Base-by-base conservation (phyloP, 2,329 filamentous ascomycete species). In the Elsinoe ampelina region DNA sequence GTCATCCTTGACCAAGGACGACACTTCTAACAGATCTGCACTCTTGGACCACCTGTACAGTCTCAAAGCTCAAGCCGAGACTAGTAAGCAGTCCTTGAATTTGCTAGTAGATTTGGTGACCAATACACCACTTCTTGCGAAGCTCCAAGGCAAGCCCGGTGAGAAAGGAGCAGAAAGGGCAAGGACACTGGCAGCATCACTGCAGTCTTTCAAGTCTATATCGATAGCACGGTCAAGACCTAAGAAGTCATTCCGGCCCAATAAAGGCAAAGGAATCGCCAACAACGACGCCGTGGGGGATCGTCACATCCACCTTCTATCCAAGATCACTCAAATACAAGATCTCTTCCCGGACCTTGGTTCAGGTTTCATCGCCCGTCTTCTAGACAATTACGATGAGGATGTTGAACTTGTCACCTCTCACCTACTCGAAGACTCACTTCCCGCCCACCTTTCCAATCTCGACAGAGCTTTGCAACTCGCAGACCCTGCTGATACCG, bases 311-410 rank as follows among this genome's bases (percentile, higher is more conserved):
- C 89, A 95, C 70, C 84, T 79, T 41, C 86, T 95, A 81, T 91
- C 86, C 63, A 81, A 92, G 50, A 83, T 97, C 54, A 86, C 86
- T 0, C 89, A 95, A 68, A 79, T 98, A n/a, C 90, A 95, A 67
- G 92, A 98, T 66, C 76, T 97, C 0, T 96, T 97, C 66, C 89
- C 92, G 0, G 83, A 95, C 60, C 75, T 97, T 8, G 90, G 91
- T 4, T 85, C 87, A 3, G 87, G 80, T 0, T 97, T 95, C 66
- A 76, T 97, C 13, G 78, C 87, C 15, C 86, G 81, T 63, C 77
- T 95, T 8, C 77, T 96, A 20, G 86, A 92, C 64, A 83, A 88
- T 66, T 96, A 93, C 67, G 72, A 75, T 43, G 84, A 93, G 62
- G 77, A 91, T 64, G 80, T 85, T 0, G 90, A 96, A 70, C 80